phyloP scores from a whole-genome alignment of 2,329 filamentous ascomycete species.

The Aspergillus aculeatinus region DNA sequence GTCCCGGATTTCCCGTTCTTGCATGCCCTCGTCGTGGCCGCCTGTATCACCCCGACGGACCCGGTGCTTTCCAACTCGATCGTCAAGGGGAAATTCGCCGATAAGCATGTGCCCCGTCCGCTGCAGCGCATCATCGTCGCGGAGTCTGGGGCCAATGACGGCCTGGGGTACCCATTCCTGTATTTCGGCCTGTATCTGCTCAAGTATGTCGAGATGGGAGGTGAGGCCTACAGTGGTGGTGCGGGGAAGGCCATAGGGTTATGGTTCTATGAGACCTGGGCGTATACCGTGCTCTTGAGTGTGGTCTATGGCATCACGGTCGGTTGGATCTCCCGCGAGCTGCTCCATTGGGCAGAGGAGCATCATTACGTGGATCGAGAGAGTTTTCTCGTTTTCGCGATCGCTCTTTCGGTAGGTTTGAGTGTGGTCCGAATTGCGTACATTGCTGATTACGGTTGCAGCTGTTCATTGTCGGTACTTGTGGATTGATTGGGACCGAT shows the following conservation, averaged over 20 bases:
- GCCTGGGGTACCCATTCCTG: conserved; percentile 82
- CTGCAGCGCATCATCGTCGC: conserved; percentile 78
- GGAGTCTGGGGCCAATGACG: conserved; percentile 87
- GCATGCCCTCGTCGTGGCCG: conserved; percentile 75
- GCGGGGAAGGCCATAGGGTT: conserved; percentile 67
- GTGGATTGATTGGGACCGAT: conserved; percentile 81
- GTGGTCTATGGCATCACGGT: conserved; percentile 73
- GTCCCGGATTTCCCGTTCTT: conserved; percentile 71
- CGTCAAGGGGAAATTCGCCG: conserved; percentile 89
- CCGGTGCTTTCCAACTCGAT: conserved; percentile 85
- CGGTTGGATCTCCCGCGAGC: conserved; percentile 76
- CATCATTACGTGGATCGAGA: conserved; percentile 80
- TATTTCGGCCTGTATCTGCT: conserved; percentile 83
- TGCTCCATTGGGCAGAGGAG: conserved; percentile 81
- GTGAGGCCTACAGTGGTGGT: conserved; percentile 57
- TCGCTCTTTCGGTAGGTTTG: conserved; percentile 69
- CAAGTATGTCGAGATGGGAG: conserved; percentile 66
- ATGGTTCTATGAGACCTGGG: conserved; percentile 86
- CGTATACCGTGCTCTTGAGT: conserved; percentile 77
- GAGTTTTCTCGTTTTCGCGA: conserved; percentile 82
- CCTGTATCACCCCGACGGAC: conserved; percentile 90
- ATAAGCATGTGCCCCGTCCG: conserved; percentile 79
- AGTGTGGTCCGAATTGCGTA: neutral
- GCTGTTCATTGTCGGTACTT: conserved; percentile 83
- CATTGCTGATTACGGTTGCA: conserved; percentile 26